Evolutionary conservation across 768 basidiomycete genomes (phyloP), one percentile per base, ranked within the genome.

Genomic region (Mycena rosella): DNA sequence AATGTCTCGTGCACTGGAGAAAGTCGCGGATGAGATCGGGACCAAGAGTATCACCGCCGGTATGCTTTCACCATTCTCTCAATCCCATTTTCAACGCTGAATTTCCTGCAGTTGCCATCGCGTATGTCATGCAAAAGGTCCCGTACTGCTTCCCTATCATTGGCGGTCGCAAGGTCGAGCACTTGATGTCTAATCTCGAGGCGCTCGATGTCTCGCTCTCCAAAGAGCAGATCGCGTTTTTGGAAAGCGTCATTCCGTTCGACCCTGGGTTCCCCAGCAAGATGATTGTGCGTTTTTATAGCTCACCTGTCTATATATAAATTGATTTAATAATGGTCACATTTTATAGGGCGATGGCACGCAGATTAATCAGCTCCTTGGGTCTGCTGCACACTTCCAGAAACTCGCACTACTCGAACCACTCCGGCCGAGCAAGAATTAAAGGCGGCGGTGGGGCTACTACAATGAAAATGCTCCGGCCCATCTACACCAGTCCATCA

Each of bases 71-170:
- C 22, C 42, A 11, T 45, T 11, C 32, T 30, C 38, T 6, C 32
- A 6, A 34, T 34, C 11, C 11, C 11, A 34, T 34, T 34, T 34
- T 34, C 11, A 18, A 18, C 38, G 17, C 38, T 40, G 38, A 40
- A 5, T 13, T 15, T 22, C 26, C 22, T 18, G 32, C 22, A 84
- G 85, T 87, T 3, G 86, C 86, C 9, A 84, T 89, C 65, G 85
- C 86, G 15, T 88, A 87, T 60, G 75, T 88, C 14, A 76, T 88
- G 76, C 84, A 86, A 38, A 89, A 88, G 73, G 30, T 47, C 30
- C 57, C 57, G 2, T 59, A 47, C 30, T 32, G 29, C 30, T 59
- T 59, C 57, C 57, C 57, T 20, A 59, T 59, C n/a, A 26, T 59
- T 45, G 57, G 57, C 45, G 57, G 57, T 5, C 57, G 57, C 45